Conservation (phyloP, 306 rosid genomes). For the Oxytropis ochrocephala region DNA sequence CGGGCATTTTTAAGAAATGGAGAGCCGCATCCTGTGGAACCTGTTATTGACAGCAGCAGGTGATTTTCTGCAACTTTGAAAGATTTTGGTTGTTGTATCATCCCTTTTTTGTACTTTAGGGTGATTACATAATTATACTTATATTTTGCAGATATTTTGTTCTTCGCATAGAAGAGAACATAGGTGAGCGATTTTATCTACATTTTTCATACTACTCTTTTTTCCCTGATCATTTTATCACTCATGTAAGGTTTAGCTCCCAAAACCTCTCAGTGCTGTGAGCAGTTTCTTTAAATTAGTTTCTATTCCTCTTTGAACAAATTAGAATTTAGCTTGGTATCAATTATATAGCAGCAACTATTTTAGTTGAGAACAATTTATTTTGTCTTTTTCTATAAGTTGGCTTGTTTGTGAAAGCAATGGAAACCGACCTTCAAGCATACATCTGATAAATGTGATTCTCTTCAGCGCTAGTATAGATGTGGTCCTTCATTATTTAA, state of each 20-base stretch:
- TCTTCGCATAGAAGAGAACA: slow-evolving; percentile 93
- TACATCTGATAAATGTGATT: not conserved
- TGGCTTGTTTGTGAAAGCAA: slow-evolving; percentile 9
- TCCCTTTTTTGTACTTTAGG: slow-evolving; percentile 3
- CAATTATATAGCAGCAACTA: not conserved
- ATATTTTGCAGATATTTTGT: slow-evolving; percentile 77
- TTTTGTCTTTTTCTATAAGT: not conserved
- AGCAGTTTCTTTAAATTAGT: not conserved
- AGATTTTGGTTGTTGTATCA: slow-evolving; percentile 9
- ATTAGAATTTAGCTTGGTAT: not conserved
- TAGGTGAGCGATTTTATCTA: slow-evolving; percentile 52
- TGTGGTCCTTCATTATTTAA: not conserved
- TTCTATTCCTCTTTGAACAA: slow-evolving; percentile 3
- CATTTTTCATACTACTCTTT: slow-evolving; percentile 9
- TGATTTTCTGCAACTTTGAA: slow-evolving; percentile 28
- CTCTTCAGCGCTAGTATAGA: not conserved
- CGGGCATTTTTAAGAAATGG: slow-evolving; percentile 92
- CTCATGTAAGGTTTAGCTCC: not conserved
- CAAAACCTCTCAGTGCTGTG: not conserved
- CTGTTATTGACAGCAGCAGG: slow-evolving; percentile 99
- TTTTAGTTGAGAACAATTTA: not conserved
- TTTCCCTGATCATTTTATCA: slow-evolving; percentile 1
- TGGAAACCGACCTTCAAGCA: slow-evolving; percentile 4
- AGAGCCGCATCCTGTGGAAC: slow-evolving; percentile 91
- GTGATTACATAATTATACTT: slow-evolving; percentile 14